Percentiles rank a stretch among this genome's conserved stretches.
phyloP scores from a whole-genome alignment of 2,329 filamentous ascomycete genomes.

The Blastomyces percursus region DNA sequence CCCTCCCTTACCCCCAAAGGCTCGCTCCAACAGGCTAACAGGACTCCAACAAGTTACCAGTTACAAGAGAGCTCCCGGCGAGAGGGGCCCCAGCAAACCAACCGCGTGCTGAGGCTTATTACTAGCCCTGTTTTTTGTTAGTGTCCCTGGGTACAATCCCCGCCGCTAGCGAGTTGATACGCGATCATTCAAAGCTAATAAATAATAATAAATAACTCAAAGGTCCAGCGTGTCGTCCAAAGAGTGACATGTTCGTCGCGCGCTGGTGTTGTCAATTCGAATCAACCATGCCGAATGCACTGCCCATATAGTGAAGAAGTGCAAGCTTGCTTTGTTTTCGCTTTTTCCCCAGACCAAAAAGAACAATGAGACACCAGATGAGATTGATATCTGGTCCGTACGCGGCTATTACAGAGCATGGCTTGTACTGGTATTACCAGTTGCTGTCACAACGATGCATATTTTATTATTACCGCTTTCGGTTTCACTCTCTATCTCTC shows the following conservation, averaged over 20 bases:
- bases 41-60: neutral
- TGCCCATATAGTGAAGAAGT: neutral
- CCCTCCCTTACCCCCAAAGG: no score
- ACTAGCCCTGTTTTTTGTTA: neutral
- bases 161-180: neutral
- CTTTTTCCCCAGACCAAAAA: neutral
- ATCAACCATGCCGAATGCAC: neutral
- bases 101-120: neutral
- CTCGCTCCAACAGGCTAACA: neutral
- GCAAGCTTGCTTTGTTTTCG: neutral
- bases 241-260: neutral
- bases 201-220: neutral
- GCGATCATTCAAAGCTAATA: neutral
- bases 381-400: neutral
- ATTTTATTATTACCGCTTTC: neutral
- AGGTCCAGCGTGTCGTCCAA: neutral
- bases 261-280: neutral
- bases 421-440: neutral
- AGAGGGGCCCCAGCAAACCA: neutral
- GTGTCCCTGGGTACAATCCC: neutral
- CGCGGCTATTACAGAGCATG: neutral
- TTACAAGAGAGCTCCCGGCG: neutral
- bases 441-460: neutral
- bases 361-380: neutral
- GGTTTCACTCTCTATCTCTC: no score